Evolutionary conservation across 1,284 basidiomycete genomes (phyloP), one percentile per base, ranked within the genome.

Genomic region (Blastosporella zonata): DNA sequence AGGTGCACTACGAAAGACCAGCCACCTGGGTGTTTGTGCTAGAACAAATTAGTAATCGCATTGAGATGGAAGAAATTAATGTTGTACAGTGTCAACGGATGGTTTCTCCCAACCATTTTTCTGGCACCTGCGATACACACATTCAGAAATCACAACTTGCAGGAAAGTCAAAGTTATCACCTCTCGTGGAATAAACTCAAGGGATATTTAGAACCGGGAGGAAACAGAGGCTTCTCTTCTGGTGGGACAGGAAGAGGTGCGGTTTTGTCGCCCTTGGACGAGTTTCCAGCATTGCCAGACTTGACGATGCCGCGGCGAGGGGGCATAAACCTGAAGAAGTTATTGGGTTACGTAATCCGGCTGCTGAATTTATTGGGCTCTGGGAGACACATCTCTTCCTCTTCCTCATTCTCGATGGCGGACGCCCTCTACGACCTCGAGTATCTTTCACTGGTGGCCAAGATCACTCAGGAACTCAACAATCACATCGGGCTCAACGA

Each of bases 401-500:
- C 23, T 34, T 25, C 38, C 29, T 40, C 35, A 21, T 18, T 20
- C n/a, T n/a, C 10, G 54, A 83, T 89, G 53, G 66, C 67, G 61
- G 91, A 93, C 71, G 7, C 29, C 29, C 72, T 95, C 56, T 89
- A 93, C 70, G 84, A 91, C 68, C 87, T 97, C 68, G 94, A 97
- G 70, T 78, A 88, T 52, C 82, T 97, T 43, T 94, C 92, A 37
- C 76, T 97, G 44, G 86, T 95, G 53, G 84, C 88, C 51, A 89
- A 90, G 65, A 89, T 97, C 56, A 88, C 88, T 0, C 90, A 94
- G 66, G 93, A 97, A 67, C 81, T 97, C 46, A 82, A 88, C 69
- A 97, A 96, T 61, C 83, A 96, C 65, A 79, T 79, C 59, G 87
- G 80, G 40, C 71, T 88, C 46, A 90, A 87, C 65, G 94, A 97